Conservation (phyloP, 441 rosid species). For the Populus hybrid region DNA sequence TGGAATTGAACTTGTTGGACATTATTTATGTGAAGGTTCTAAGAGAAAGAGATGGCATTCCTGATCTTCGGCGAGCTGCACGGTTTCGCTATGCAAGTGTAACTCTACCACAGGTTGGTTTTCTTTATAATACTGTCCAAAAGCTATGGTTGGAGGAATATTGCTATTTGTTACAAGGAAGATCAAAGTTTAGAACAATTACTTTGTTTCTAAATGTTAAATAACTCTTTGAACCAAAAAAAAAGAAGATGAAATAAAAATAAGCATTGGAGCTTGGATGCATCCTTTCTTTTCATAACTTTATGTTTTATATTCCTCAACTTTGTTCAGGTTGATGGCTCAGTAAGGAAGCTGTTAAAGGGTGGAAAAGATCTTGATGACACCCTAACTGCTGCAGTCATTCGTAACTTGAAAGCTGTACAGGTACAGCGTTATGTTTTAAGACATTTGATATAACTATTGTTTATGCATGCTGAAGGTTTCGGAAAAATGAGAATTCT, state of each 20-base stretch:
- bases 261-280: slow-evolving; percentile 6
- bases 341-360: slow-evolving; percentile 57
- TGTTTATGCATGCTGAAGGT: background rate
- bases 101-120: slow-evolving; percentile 72
- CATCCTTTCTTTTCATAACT: slow-evolving; percentile 11
- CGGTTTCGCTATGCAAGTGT: slow-evolving; percentile 86
- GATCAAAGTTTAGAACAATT: background rate
- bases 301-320: slow-evolving; percentile 23
- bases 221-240: background rate
- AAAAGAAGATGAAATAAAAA: background rate
- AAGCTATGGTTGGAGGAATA: background rate
- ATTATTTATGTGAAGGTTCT: slow-evolving; percentile 46
- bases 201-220: slow-evolving; percentile 7
- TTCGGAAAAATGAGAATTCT: background rate
- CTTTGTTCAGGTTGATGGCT: slow-evolving; percentile 54
- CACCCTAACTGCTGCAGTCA: slow-evolving; percentile 59
- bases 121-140: slow-evolving; percentile 15
- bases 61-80: slow-evolving; percentile 87
- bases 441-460: slow-evolving; percentile 15
- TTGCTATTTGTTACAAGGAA: background rate
- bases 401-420: slow-evolving; percentile 75
- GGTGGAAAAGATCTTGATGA: slow-evolving; percentile 75
- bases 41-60: slow-evolving; percentile 88
- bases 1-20: slow-evolving; percentile 16
- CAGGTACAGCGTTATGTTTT: slow-evolving; percentile 35